Evolutionary conservation across 2,329 filamentous ascomycete species (phyloP), one percentile per base, ranked within the genome.

Genomic region (Xylariaceae sp.): DNA sequence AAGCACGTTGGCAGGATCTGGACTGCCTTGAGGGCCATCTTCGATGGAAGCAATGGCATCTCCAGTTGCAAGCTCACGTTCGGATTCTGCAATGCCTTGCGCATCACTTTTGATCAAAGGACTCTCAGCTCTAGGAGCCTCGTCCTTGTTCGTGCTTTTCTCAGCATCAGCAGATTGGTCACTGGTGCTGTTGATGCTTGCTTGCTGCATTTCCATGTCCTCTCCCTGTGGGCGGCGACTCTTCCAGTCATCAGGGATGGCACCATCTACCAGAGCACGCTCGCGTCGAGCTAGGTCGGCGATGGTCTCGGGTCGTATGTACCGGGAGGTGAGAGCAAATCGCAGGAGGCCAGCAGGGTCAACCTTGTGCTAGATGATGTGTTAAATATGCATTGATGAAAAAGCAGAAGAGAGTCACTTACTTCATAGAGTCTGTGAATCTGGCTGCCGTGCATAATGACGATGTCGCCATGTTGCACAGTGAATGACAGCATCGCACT

Each of bases 401-500:
- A 3, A 31, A 13, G 2, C 12, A 5, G 19, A 18, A 3, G 3
- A 17, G 13, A 17, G 6, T 7, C 15, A 52, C 59, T 42, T 43
- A 67, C 68, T 43, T 80, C 75, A 35, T 77, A 77, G 14, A 67
- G 61, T 43, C 65, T 60, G 44, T 83, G 80, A 10, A 83, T 71
- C 0, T 60, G 56, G 0, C 57, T 58, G 0, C 77, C 77, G 43
- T 77, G 68, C 77, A 82, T 82, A 13, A 81, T 58, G 2, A 77
- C 65, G 9, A 82, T 68, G 47, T 83, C 78, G 0, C 78, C 79
- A 49, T 83, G 78, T 6, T 65, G 60, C 3, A 83, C 56, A 1
- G 50, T 44, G 1, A 72, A 46, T 5, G 57, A 52, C 0, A 72
- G 42, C 5, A 65, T 27, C 2, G 36, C 5, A 3, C 2, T 5